These are phyloP conservation scores for Vitis vinifera DNA, from an alignment of 164 flowering plant species.

Conservation along the genomic window DNA sequence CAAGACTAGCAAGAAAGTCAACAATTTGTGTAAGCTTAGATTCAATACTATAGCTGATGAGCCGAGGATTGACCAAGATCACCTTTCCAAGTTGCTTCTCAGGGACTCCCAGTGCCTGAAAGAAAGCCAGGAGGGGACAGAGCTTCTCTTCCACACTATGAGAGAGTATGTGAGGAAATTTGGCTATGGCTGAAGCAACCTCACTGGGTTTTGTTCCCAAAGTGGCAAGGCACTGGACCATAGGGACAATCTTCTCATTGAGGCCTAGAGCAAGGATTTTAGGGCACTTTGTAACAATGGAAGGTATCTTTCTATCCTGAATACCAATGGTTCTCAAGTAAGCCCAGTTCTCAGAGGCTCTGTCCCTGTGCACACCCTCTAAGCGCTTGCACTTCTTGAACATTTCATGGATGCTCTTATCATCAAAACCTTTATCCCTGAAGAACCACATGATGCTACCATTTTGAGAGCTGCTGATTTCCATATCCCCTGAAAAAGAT, in stretches of 20 bases:
- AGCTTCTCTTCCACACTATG: conserved; percentile 95
- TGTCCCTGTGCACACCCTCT: conserved; percentile 47
- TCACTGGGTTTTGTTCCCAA: conserved; percentile 71
- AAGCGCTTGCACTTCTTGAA: conserved; percentile 78
- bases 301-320: conserved; percentile 78
- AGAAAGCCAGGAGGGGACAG: conserved; percentile 89
- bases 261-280: conserved; percentile 69
- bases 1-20: conserved; percentile 66
- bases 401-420: conserved; percentile 61
- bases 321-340: conserved; percentile 83
- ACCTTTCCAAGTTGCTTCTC: conserved; percentile 81
- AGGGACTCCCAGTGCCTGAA: conserved; percentile 75
- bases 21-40: conserved; percentile 65
- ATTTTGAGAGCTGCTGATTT: conserved; percentile 32
- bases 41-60: conserved; percentile 91
- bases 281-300: conserved; percentile 76
- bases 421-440: conserved; percentile 78
- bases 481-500: conserved; percentile 38
- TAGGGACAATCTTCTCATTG: conserved; percentile 81
- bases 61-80: conserved; percentile 80
- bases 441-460: conserved; percentile 75
- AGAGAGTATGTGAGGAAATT: conserved; percentile 76
- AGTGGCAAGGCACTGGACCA: conserved; percentile 76
- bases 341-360: conserved; percentile 77
- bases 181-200: conserved; percentile 68